Evolutionary conservation across 768 basidiomycete species (phyloP).

Genomic region (Suillus paluster): DNA sequence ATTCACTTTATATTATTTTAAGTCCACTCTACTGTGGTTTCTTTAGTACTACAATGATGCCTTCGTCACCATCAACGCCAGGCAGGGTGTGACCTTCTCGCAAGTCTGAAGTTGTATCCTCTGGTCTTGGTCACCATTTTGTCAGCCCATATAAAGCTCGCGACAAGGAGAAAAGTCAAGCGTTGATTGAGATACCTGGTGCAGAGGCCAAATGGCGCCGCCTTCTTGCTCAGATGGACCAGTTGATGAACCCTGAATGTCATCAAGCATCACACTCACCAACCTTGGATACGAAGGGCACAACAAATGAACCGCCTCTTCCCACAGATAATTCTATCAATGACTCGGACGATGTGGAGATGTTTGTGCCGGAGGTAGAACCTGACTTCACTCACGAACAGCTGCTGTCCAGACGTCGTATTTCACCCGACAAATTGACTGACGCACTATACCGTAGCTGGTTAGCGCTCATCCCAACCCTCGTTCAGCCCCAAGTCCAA

Average conservation of each 20-base stretch:
- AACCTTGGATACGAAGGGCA: background rate
- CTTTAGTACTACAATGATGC: too few species aligned
- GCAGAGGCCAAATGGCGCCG: background rate
- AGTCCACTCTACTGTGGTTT: background rate
- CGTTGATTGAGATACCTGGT: background rate
- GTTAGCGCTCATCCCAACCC: slow-evolving; percentile 1
- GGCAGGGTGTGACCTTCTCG: background rate
- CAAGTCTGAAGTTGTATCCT: background rate
- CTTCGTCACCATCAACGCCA: background rate
- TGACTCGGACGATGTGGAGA: background rate
- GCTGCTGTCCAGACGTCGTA: background rate
- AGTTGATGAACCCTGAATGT: background rate
- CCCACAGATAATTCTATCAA: background rate
- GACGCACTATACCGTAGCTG: background rate
- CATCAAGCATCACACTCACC: background rate
- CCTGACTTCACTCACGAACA: background rate
- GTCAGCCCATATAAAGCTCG: slow-evolving; percentile 1
- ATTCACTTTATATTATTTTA: background rate
- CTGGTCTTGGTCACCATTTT: slow-evolving; percentile 9
- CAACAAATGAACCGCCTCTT: background rate
- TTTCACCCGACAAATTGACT: slow-evolving; percentile 1
- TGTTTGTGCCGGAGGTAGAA: background rate
- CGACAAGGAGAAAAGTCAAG: slow-evolving; percentile 7
- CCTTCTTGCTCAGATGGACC: background rate
- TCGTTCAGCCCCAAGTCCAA: background rate